These are phyloP conservation scores for Datisca glomerata DNA, from an alignment of 306 rosid genomes.

Conservation along the genomic window DNA sequence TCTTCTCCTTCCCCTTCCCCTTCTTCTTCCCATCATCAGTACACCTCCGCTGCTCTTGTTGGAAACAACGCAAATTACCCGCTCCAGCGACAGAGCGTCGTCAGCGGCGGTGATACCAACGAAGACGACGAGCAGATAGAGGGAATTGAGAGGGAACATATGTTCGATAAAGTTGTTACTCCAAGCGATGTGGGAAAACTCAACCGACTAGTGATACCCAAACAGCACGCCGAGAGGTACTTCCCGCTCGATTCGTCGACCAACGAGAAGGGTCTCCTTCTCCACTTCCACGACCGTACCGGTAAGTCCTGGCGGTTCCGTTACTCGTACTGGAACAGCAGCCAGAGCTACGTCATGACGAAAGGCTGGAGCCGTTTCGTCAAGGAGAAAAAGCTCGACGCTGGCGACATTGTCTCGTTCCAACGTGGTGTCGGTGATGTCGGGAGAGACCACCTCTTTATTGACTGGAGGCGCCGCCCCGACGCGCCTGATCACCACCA, in stretches of 20 bases:
- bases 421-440: slow-evolving; percentile 62
- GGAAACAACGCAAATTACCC: neutral
- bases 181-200: slow-evolving; percentile 45
- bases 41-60: neutral
- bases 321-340: slow-evolving; percentile 93
- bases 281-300: slow-evolving; percentile 67
- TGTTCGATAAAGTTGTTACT: slow-evolving; percentile 42
- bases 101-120: too few relatives aligned
- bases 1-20: slow-evolving; percentile 9
- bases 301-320: slow-evolving; percentile 85
- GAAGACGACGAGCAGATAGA: too few relatives aligned
- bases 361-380: slow-evolving; percentile 97
- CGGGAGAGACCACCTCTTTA: slow-evolving; percentile 43
- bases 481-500: slow-evolving; percentile 14
- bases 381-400: slow-evolving; percentile 80
- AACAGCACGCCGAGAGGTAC: slow-evolving; percentile 38
- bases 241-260: slow-evolving; percentile 48
- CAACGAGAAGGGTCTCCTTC: slow-evolving; percentile 65
- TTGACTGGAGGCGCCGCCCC: slow-evolving; percentile 71
- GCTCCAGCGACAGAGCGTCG: neutral
- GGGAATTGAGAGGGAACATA: slow-evolving; percentile 28
- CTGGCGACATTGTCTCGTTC: slow-evolving; percentile 83
- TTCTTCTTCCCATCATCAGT: slow-evolving; percentile 2
- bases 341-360: slow-evolving; percentile 98
- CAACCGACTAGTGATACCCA: slow-evolving; percentile 34